These are phyloP conservation scores for Dioscorea cayenensis DNA, from an alignment of 116 monocot genomes.

Conservation along the genomic window DNA sequence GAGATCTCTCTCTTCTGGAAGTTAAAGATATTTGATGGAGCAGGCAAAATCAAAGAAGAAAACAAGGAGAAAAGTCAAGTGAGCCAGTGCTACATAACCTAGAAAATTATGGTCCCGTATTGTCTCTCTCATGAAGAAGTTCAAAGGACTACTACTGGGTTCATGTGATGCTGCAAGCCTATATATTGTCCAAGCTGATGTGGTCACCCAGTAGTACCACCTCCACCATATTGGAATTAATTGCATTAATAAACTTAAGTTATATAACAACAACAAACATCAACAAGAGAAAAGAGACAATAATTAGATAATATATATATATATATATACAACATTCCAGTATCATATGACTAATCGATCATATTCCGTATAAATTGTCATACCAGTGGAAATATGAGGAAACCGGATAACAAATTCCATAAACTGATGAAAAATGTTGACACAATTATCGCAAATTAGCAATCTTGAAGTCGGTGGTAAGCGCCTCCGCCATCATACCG, in stretches of 20 bases:
- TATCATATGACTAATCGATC: too few relatives aligned
- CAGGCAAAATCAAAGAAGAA: too few relatives aligned
- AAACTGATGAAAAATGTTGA: slow-evolving; percentile 24
- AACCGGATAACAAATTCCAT: slow-evolving; percentile 55
- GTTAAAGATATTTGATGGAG: too few relatives aligned
- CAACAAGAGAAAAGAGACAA: not conserved
- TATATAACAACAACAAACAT: too few relatives aligned
- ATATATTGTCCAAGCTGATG: slow-evolving; percentile 68
- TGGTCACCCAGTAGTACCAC: slow-evolving; percentile 78
- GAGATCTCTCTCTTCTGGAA: too few relatives aligned
- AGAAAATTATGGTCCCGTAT: too few relatives aligned
- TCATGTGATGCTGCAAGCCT: slow-evolving; percentile 59
- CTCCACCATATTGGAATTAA: slow-evolving; percentile 83
- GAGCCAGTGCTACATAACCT: too few relatives aligned
- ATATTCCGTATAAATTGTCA: not conserved
- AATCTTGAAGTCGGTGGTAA: slow-evolving; percentile 39
- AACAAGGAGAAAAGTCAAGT: too few relatives aligned
- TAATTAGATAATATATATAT: not conserved
- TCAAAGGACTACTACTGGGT: too few relatives aligned
- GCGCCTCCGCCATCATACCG: slow-evolving; percentile 50
- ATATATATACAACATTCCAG: too few relatives aligned
- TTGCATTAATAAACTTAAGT: slow-evolving; percentile 23
- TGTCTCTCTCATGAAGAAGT: too few relatives aligned
- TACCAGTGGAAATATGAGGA: slow-evolving; percentile 37
- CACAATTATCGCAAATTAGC: slow-evolving; percentile 29